A percentile compares a stretch with the other conserved stretches of the same genome.
phyloP scores from a whole-genome alignment of 2,329 filamentous ascomycete genomes.

The Penicillium aurantiogriseum region DNA sequence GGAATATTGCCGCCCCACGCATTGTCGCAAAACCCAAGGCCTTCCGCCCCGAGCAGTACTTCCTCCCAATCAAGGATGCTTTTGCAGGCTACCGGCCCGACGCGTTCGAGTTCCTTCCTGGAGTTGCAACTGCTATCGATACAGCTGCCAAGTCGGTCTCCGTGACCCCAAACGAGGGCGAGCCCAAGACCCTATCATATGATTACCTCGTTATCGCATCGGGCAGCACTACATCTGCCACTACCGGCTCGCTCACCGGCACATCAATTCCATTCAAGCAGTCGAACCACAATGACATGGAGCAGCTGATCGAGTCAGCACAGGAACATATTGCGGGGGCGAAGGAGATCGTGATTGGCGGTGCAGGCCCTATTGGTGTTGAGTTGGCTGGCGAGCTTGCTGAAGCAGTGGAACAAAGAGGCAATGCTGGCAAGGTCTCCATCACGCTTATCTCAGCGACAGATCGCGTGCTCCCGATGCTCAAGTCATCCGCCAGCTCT shows the following conservation, averaged over 20 bases:
- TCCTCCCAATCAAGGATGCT: slow-evolving; percentile 50
- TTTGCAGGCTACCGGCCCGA: slow-evolving; percentile 52
- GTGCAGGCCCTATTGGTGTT: slow-evolving; percentile 51
- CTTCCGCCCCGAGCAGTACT: slow-evolving; percentile 49
- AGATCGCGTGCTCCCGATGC: slow-evolving; percentile 26
- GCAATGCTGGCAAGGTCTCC: slow-evolving; percentile 35
- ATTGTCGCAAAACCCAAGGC: slow-evolving; percentile 50
- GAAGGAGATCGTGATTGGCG: slow-evolving; percentile 48
- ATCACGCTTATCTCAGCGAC: slow-evolving; percentile 41
- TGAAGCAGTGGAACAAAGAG: slow-evolving; percentile 32
- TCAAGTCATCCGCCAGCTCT: slow-evolving; percentile 33
- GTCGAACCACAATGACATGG: slow-evolving; percentile 40
- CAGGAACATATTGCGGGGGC: slow-evolving; percentile 39
- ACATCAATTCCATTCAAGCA: slow-evolving; percentile 43
- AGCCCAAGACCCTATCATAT: slow-evolving; percentile 42
- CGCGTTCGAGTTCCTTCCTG: slow-evolving; percentile 53
- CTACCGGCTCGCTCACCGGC: slow-evolving; percentile 33
- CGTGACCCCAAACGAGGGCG: slow-evolving; percentile 38
- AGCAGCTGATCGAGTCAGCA: slow-evolving; percentile 33
- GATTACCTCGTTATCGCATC: slow-evolving; percentile 59
- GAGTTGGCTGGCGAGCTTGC: slow-evolving; percentile 52
- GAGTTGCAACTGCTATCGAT: slow-evolving; percentile 49
- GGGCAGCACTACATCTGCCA: slow-evolving; percentile 49
- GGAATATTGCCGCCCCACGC: slow-evolving; percentile 54
- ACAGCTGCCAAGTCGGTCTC: slow-evolving; percentile 44